Evolutionary conservation across 2,329 filamentous ascomycete species (phyloP), one percentile per base, ranked within the genome.

Genomic region (Pseudocercospora vitis): DNA sequence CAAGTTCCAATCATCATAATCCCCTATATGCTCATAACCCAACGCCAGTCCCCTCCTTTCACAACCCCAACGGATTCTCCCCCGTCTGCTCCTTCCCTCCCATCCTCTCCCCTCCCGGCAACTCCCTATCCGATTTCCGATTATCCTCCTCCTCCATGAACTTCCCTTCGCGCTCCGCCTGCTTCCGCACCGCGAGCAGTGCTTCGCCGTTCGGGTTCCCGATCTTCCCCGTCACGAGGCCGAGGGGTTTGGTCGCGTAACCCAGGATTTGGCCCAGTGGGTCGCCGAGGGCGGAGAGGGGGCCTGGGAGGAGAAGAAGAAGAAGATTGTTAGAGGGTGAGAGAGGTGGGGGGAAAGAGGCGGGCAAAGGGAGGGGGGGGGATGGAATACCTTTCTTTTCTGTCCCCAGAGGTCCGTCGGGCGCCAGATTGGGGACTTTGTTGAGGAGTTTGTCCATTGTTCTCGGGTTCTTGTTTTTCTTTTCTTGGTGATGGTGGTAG

Each of bases 21-120:
- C n/a, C n/a, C n/a, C n/a, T n/a, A n/a, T n/a, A n/a, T 9, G 23
- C 9, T 19, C 18, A 29, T 11, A 5, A 2, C 37, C 19, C 7
- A n/a, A 42, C 12, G 5, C 37, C 19, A 23, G 8, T 14, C 21
- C 7, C 37, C 19, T 42, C 14, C 37, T 7, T 7, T 23, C 53
- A 70, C 61, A 71, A 52, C 2, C 69, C 68, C 29, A 71, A 51
- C 39, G 69, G 69, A 54, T 71, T 71, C 61, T 66, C 60, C 7
- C 65, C 69, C 16, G 57, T 67, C 64, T 71, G 69, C 47, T 60
- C 49, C 24, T 71, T 70, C 7, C 68, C 69, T 8, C 69, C 69
- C 19, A 71, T 67, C 44, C 64, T 59, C 56, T 67, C 58, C 3
- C 61, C 66, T 23, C 66, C 66, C 3, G 63, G 61, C 52, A 61